Evolutionary conservation across 345 rosid genomes (phyloP).

Genomic region (Corchorus capsularis): DNA sequence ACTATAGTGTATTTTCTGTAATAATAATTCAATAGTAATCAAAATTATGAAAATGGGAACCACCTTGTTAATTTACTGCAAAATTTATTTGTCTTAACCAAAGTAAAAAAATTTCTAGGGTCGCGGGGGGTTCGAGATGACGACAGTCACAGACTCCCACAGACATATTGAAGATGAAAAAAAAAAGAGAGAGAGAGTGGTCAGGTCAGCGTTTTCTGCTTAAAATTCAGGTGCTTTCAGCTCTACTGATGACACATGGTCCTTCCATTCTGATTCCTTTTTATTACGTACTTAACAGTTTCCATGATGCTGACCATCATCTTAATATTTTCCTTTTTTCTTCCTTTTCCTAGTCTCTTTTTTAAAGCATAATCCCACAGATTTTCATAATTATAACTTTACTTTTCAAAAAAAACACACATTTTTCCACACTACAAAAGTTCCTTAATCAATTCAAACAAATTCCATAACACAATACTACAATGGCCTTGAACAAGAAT

Average conservation of each 20-base stretch:
- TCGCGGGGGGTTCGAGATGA: conserved; percentile 48
- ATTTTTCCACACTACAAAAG: background rate
- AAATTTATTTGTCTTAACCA: background rate
- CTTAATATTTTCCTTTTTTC: background rate
- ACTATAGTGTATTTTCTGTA: no score
- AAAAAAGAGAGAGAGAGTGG: background rate
- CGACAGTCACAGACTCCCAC: conserved; percentile 29
- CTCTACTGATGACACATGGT: conserved; percentile 31
- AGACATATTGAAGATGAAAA: background rate
- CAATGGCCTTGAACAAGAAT: no score
- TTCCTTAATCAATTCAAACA: background rate
- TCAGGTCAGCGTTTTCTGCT: conserved; percentile 26
- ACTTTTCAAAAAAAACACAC: background rate
- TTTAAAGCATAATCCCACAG: no score
- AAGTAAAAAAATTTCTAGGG: conserved; percentile 25
- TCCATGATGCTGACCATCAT: background rate
- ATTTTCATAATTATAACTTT: background rate
- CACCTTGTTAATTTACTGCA: conserved; percentile 34
- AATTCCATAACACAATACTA: no score
- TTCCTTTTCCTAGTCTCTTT: no score
- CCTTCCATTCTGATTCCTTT: conserved; percentile 29
- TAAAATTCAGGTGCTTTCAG: conserved; percentile 31
- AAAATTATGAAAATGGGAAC: background rate
- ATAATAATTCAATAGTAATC: background rate
- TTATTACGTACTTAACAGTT: background rate